A percentile compares a stretch with the other conserved stretches of the same genome.
phyloP scores from a whole-genome alignment of 2,329 filamentous ascomycete genomes.

The Penicillium nordicum region DNA sequence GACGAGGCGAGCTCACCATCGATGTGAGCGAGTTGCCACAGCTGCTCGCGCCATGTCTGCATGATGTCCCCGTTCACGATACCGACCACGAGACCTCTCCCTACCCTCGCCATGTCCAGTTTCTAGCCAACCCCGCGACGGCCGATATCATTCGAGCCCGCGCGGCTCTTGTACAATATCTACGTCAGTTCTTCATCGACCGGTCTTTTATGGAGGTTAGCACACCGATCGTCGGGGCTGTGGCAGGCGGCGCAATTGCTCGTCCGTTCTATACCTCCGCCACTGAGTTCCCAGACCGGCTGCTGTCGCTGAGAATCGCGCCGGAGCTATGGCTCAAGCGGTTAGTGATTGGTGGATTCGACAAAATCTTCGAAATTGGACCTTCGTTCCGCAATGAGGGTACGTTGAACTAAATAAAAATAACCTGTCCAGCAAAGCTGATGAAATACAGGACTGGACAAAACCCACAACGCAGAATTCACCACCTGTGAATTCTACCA shows the following conservation, averaged over 20 bases:
- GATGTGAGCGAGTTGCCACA: constrained; percentile 64
- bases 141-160: constrained; percentile 70
- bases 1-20: constrained; percentile 72
- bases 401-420: constrained; percentile 19
- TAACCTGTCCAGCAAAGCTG: neutral
- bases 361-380: constrained; percentile 89
- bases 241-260: constrained; percentile 82
- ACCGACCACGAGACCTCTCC: constrained; percentile 69
- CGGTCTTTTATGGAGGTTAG: constrained; percentile 79
- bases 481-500: constrained; percentile 97
- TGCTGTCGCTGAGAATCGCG: constrained; percentile 78
- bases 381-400: constrained; percentile 92
- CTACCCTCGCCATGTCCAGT: constrained; percentile 78
- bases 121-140: constrained; percentile 69
- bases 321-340: constrained; percentile 95
- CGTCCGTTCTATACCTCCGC: constrained; percentile 79
- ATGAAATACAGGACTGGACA: constrained; percentile 58
- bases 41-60: constrained; percentile 73
- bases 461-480: constrained; percentile 95
- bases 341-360: constrained; percentile 81
- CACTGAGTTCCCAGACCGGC: constrained; percentile 68
- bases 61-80: constrained; percentile 70
- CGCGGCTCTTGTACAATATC: constrained; percentile 67
- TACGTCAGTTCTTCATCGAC: constrained; percentile 70
- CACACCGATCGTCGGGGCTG: constrained; percentile 79